A percentile compares a stretch with the other conserved stretches of the same genome.
phyloP scores from a whole-genome alignment of 768 basidiomycete species.

The Amanita exitialis region DNA sequence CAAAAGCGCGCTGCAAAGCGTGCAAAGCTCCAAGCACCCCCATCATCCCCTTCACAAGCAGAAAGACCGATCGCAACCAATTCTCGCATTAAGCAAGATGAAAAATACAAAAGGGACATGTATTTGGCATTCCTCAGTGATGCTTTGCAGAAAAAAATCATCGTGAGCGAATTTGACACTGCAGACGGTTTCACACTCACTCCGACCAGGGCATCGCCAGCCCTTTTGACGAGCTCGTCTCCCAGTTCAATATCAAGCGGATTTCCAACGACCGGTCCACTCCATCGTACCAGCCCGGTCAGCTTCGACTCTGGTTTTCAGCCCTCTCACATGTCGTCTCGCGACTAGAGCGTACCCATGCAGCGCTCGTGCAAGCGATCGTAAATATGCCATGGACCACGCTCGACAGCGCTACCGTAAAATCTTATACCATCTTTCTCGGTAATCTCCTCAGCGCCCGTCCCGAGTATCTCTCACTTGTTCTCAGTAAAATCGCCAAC shows the following conservation, averaged over 20 bases:
- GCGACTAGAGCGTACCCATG: constrained; percentile 73
- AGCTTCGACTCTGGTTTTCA: constrained; percentile 72
- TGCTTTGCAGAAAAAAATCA: constrained; percentile 63
- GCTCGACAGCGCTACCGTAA: constrained; percentile 78
- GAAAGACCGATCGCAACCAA: constrained; percentile 66
- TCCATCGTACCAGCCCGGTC: constrained; percentile 24
- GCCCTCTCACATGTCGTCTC: constrained; percentile 91
- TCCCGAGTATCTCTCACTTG: constrained; percentile 82
- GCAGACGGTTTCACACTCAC: constrained; percentile 10
- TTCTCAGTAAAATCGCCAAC: constrained; percentile 72
- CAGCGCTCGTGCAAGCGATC: constrained; percentile 76
- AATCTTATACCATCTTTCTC: constrained; percentile 81
- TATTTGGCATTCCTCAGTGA: constrained; percentile 77
- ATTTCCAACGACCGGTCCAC: constrained; percentile 20
- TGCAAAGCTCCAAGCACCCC: constrained; percentile 15
- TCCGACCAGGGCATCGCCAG: constrained; percentile 50
- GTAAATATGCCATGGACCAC: constrained; percentile 87
- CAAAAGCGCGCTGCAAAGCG: constrained; percentile 28
- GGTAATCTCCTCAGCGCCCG: constrained; percentile 87
- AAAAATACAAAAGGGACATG: constrained; percentile 72
- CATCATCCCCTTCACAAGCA: constrained; percentile 17
- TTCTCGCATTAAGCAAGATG: constrained; percentile 67
- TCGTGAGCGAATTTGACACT: constrained; percentile 33
- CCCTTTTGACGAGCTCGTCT: constrained; percentile 81
- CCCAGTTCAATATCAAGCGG: constrained; percentile 63